Evolutionary conservation across 192 early-diverging fungal species (phyloP).

Genomic region (Helicostylum pulchrum): DNA sequence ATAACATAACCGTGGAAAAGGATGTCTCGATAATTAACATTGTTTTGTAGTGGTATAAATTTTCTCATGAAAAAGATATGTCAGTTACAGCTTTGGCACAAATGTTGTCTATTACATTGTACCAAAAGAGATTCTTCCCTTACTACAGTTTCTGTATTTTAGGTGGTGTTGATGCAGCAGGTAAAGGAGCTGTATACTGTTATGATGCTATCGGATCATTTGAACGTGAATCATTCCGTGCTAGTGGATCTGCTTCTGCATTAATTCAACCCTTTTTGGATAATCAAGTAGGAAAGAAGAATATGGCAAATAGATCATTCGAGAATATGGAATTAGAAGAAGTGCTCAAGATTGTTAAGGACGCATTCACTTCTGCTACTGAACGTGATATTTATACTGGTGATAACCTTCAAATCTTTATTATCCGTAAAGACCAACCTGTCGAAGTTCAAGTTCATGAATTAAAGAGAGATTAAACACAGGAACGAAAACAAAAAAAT

Average conservation of each 20-base stretch:
- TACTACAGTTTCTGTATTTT: slow-evolving; percentile 91
- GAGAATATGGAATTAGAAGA: slow-evolving; percentile 49
- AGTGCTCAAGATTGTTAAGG: slow-evolving; percentile 81
- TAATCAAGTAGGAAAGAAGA: slow-evolving; percentile 83
- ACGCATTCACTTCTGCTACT: slow-evolving; percentile 93
- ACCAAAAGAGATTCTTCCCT: slow-evolving; percentile 93
- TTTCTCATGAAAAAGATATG: slow-evolving; percentile 90
- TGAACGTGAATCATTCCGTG: slow-evolving; percentile 71
- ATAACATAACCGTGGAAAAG: neutral
- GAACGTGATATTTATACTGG: slow-evolving; percentile 99
- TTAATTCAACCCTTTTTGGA: slow-evolving; percentile 98
- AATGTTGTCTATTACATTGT: slow-evolving; percentile 90
- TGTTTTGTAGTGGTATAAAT: slow-evolving; percentile 73
- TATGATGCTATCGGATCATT: slow-evolving; percentile 94
- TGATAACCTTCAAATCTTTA: slow-evolving; percentile 90
- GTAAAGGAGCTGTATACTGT: slow-evolving; percentile 86
- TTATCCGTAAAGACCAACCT: slow-evolving; percentile 69
- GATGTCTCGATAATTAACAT: neutral
- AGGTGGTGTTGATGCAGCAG: slow-evolving; percentile 86
- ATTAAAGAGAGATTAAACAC: slow-evolving; percentile 87
- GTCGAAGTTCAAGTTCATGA: slow-evolving; percentile 68
- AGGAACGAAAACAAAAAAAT: slow-evolving; percentile 8
- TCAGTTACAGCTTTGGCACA: slow-evolving; percentile 83
- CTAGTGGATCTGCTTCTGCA: slow-evolving; percentile 81
- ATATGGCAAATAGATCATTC: slow-evolving; percentile 51